phyloP scores from a whole-genome alignment of 1,284 basidiomycete genomes.

The Agaricales sp. region DNA sequence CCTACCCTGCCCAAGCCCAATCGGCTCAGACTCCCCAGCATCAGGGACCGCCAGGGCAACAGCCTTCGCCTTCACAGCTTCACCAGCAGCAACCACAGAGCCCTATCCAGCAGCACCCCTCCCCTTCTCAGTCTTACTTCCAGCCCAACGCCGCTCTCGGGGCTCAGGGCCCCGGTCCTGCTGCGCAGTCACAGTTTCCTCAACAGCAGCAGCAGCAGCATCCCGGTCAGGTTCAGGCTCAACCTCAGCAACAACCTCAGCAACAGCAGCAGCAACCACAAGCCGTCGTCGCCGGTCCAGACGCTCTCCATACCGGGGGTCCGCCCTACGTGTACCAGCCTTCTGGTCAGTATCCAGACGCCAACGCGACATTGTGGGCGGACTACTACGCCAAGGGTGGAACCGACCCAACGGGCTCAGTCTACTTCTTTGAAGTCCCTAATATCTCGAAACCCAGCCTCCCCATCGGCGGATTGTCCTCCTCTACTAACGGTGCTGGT shows the following conservation, averaged over 20 bases:
- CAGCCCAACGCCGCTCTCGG: not conserved
- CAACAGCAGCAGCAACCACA: conserved; percentile 17
- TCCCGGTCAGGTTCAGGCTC: conserved; percentile 6
- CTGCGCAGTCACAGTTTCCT: conserved; percentile 12
- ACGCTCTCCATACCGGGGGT: conserved; percentile 18
- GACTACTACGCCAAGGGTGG: conserved; percentile 72
- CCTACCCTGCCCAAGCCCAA: conserved; percentile 10
- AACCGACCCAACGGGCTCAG: conserved; percentile 53
- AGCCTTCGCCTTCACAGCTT: conserved; percentile 1
- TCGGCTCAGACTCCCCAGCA: conserved; percentile 17
- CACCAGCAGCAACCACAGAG: conserved; percentile 8
- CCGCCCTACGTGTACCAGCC: conserved; percentile 69
- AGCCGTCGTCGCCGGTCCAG: conserved; percentile 14
- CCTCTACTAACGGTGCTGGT: no score
- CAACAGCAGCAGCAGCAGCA: conserved; percentile 16
- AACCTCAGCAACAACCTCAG: conserved; percentile 16
- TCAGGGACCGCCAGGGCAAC: conserved; percentile 9
- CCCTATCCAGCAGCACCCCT: conserved; percentile 6
- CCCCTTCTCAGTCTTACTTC: not conserved
- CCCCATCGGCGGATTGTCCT: no score
- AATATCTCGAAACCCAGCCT: conserved; percentile 41
- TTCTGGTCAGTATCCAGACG: conserved; percentile 50
- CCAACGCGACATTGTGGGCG: conserved; percentile 73
- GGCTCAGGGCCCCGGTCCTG: not conserved
- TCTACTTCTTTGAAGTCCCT: conserved; percentile 68